Evolutionary conservation across 768 basidiomycete genomes (phyloP).

Genomic region (Leucocoprinus birnbaumii): DNA sequence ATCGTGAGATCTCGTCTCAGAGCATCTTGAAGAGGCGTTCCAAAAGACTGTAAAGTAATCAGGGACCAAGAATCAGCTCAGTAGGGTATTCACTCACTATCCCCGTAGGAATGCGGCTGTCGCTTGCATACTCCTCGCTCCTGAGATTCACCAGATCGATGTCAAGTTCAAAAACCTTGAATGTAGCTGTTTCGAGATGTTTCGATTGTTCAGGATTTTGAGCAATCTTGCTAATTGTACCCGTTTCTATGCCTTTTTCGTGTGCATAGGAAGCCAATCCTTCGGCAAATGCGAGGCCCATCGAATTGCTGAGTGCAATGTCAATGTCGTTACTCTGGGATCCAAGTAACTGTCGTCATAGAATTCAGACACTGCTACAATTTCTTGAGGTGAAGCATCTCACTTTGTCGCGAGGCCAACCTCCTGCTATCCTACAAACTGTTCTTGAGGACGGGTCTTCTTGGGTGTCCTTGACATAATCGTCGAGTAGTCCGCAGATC

Average conservation of each 20-base stretch:
- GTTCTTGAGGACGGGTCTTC: constrained; percentile 50
- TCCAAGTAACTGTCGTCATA: constrained; percentile 63
- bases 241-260: constrained; percentile 47
- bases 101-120: constrained; percentile 85
- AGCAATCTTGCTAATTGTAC: constrained; percentile 77
- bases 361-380: constrained; percentile 1
- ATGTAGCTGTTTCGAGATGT: constrained; percentile 93
- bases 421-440: constrained; percentile 90
- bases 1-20: constrained; percentile 90
- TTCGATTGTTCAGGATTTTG: constrained; percentile 97
- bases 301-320: constrained; percentile 84
- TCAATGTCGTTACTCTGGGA: constrained; percentile 89
- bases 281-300: constrained; percentile 87
- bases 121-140: constrained; percentile 85
- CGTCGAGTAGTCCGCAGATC: constrained; percentile 78
- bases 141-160: constrained; percentile 94
- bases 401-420: constrained; percentile 99
- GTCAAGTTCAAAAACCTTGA: constrained; percentile 75
- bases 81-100: constrained; percentile 58
- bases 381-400: not conserved
- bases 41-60: constrained; percentile 91
- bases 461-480: constrained; percentile 61
- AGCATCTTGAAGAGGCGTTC: constrained; percentile 91
- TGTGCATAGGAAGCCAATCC: constrained; percentile 64
- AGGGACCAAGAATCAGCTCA: no score